Percentiles rank a stretch among this genome's conserved stretches.
Conservation (phyloP, 2,329 filamentous ascomycete species). For the Talaromyces amestolkiae region DNA sequence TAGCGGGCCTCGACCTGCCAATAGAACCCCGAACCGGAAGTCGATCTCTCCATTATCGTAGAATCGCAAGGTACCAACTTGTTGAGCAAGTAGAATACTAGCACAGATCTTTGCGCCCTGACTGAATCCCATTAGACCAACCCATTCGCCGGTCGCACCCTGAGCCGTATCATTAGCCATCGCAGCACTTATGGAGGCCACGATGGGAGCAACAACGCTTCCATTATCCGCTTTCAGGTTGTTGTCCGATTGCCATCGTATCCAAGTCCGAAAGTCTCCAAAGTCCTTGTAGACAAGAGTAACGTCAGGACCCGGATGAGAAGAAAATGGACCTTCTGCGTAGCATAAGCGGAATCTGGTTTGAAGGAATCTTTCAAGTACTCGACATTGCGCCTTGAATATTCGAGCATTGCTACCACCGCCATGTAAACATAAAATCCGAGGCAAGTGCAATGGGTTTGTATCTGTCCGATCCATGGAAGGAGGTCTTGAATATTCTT, state of each 20-base stretch:
- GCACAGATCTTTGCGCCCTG: background rate
- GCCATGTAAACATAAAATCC: slow-evolving; percentile 76
- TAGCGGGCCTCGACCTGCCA: background rate
- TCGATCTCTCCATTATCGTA: background rate
- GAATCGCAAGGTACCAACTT: background rate
- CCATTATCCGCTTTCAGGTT: background rate
- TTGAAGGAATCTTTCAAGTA: slow-evolving; percentile 53
- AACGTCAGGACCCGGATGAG: slow-evolving; percentile 61
- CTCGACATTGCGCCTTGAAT: slow-evolving; percentile 67
- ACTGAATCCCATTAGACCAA: background rate
- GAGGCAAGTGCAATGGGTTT: slow-evolving; percentile 43
- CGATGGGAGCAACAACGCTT: background rate
- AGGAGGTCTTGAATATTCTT: background rate
- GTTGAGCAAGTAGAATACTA: background rate
- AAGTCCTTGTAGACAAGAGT: slow-evolving; percentile 62
- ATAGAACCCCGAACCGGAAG: background rate
- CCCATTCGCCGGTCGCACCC: background rate
- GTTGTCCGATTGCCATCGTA: background rate
- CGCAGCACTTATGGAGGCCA: background rate
- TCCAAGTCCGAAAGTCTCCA: slow-evolving; percentile 57
- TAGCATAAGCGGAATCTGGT: slow-evolving; percentile 50
- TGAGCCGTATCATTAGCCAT: background rate
- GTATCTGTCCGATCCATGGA: background rate
- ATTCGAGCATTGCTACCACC: slow-evolving; percentile 70
- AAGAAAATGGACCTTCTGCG: slow-evolving; percentile 66